These are phyloP conservation scores for Trypanosoma conorhini DNA, from an alignment of 208 protist genomes.

Conservation along the genomic window DNA sequence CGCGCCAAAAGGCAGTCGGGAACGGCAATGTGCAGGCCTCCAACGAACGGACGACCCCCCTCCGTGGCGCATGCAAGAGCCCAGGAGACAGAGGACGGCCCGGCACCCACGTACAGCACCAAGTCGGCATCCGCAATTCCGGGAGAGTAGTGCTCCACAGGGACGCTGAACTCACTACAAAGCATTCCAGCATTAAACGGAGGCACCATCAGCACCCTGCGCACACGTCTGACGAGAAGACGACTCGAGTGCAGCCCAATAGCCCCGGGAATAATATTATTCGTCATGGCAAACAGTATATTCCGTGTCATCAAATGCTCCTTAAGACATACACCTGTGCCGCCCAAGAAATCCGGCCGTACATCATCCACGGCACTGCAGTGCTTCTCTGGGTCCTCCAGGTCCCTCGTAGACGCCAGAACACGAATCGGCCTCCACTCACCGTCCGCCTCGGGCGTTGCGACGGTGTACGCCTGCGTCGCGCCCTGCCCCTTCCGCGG, in stretches of 20 bases:
- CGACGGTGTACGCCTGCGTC: slow-evolving; percentile 6
- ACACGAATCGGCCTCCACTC: slow-evolving; percentile 45
- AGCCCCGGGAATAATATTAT: slow-evolving; percentile 38
- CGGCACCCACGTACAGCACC: slow-evolving; percentile 25
- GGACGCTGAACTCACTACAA: slow-evolving; percentile 16
- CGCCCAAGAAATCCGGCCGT: slow-evolving; percentile 37
- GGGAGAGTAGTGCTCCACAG: background rate
- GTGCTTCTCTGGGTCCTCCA: slow-evolving; percentile 25
- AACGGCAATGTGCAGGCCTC: slow-evolving; percentile 46
- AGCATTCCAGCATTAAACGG: slow-evolving; percentile 2
- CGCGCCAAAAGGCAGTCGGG: slow-evolving; percentile 34
- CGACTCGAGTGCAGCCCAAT: slow-evolving; percentile 44
- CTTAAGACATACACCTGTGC: slow-evolving; percentile 22
- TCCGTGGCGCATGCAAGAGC: slow-evolving; percentile 37
- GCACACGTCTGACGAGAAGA: slow-evolving; percentile 37
- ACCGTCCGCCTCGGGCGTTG: background rate
- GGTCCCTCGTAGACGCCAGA: slow-evolving; percentile 30
- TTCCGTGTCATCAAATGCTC: background rate
- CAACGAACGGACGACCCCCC: slow-evolving; percentile 34
- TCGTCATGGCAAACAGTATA: slow-evolving; percentile 6
- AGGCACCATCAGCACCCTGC: slow-evolving; percentile 20
- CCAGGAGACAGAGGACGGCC: slow-evolving; percentile 37
- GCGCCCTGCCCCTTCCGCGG: slow-evolving; percentile 9
- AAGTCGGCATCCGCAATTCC: slow-evolving; percentile 21
- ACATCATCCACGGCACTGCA: background rate